Evolutionary conservation across 441 rosid species (phyloP).

Genomic region (Pelargonium myrrhifolium): DNA sequence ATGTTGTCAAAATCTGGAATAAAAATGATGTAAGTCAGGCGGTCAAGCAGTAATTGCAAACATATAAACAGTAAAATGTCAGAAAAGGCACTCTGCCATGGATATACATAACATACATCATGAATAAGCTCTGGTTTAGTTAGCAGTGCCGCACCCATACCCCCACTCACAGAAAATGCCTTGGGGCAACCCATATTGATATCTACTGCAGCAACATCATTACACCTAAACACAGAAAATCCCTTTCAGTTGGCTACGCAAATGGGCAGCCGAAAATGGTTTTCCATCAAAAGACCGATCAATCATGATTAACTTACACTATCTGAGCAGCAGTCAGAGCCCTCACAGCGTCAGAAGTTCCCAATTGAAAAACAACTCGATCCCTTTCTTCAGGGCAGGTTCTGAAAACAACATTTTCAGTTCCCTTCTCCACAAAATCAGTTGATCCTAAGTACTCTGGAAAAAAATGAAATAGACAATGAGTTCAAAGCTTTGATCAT

Average conservation of each 20-base stretch:
- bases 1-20: slow-evolving; percentile 66
- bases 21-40: slow-evolving; percentile 7
- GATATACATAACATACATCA: slow-evolving; percentile 43
- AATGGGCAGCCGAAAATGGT: not conserved
- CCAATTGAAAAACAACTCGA: slow-evolving; percentile 76
- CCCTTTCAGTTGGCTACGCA: not conserved
- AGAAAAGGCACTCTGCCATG: not conserved
- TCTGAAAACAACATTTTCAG: slow-evolving; percentile 65
- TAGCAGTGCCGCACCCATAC: slow-evolving; percentile 95
- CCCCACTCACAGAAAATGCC: slow-evolving; percentile 85
- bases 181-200: slow-evolving; percentile 94
- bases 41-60: slow-evolving; percentile 10
- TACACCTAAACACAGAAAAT: slow-evolving; percentile 45
- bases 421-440: slow-evolving; percentile 85
- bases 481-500: not conserved
- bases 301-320: slow-evolving; percentile 40
- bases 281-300: not conserved
- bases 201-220: slow-evolving; percentile 78
- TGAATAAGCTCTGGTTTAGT: slow-evolving; percentile 68
- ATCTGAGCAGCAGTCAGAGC: slow-evolving; percentile 75
- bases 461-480: slow-evolving; percentile 18
- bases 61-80: not conserved
- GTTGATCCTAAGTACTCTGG: slow-evolving; percentile 48
- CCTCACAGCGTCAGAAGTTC: slow-evolving; percentile 86
- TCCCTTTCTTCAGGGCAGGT: slow-evolving; percentile 57